phyloP scores from a whole-genome alignment of 2,329 filamentous ascomycete species.

The Clarireedia hainanense region DNA sequence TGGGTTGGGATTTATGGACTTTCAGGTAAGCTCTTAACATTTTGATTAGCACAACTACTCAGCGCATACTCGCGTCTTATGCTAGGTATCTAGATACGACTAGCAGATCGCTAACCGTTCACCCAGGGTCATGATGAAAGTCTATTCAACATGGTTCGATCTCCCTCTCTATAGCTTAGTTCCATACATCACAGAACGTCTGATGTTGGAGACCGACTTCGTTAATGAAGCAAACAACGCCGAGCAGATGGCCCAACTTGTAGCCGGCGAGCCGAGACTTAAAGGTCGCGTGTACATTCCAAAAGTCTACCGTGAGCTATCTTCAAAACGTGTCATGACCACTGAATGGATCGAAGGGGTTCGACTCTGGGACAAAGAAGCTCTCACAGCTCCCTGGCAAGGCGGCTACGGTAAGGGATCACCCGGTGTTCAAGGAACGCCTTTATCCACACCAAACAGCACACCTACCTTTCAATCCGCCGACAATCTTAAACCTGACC shows the following conservation, averaged over 20 bases:
- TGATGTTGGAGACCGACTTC: constrained; percentile 92
- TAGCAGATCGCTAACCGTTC: constrained; percentile 4
- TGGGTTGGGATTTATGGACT: constrained; percentile 91
- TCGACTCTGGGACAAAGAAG: constrained; percentile 83
- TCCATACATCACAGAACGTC: constrained; percentile 86
- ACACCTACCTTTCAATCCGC: constrained; percentile 33
- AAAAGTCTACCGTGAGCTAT: constrained; percentile 73
- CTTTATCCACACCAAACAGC: constrained; percentile 35
- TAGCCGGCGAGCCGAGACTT: constrained; percentile 68
- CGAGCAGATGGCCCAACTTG: constrained; percentile 70
- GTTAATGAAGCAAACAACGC: constrained; percentile 85
- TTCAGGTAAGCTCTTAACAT: constrained; percentile 57
- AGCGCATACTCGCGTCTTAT: no score
- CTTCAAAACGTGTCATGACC: constrained; percentile 76
- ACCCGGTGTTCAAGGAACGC: constrained; percentile 64
- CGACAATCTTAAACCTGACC: constrained; percentile 67
- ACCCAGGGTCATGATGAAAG: constrained; percentile 62
- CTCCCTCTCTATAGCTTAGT: constrained; percentile 88
- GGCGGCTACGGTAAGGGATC: constrained; percentile 70
- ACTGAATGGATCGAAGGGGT: constrained; percentile 98
- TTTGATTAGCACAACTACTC: no score
- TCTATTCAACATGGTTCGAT: constrained; percentile 84
- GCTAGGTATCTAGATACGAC: no score
- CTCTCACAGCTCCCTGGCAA: constrained; percentile 69
- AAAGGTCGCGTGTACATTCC: constrained; percentile 82